Conservation (phyloP, 345 rosid genomes). For the Xanthoceras sorbifolium region DNA sequence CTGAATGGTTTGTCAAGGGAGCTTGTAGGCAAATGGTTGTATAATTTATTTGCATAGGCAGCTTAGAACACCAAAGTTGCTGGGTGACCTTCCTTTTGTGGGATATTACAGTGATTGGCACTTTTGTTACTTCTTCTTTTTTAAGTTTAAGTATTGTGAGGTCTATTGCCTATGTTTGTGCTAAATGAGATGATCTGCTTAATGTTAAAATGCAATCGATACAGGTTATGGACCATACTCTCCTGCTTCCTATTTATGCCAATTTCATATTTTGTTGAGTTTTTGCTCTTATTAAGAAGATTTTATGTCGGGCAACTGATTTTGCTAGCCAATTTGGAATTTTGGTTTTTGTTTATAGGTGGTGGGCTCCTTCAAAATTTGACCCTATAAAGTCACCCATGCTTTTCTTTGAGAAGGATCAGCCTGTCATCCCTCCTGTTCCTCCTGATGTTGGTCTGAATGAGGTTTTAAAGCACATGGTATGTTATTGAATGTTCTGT, state of each 20-base stretch:
- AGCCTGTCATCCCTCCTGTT: slow-evolving; percentile 70
- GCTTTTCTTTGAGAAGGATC: slow-evolving; percentile 81
- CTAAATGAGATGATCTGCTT: neutral
- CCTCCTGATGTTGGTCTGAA: slow-evolving; percentile 71
- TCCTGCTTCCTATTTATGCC: neutral
- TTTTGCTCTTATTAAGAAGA: neutral
- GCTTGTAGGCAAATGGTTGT: neutral
- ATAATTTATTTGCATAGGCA: neutral
- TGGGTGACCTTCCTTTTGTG: neutral
- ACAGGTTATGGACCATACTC: neutral
- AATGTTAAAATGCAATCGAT: neutral
- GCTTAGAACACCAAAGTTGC: neutral
- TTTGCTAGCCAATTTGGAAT: slow-evolving; percentile 17
- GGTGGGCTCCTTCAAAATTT: slow-evolving; percentile 97
- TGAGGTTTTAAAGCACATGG: slow-evolving; percentile 73
- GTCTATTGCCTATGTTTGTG: neutral
- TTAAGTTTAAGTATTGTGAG: neutral
- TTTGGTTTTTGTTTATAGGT: slow-evolving; percentile 48
- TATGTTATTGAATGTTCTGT: slow-evolving; percentile 24
- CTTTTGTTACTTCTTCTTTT: neutral
- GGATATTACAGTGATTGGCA: neutral
- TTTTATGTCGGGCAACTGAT: neutral
- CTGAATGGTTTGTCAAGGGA: neutral
- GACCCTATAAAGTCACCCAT: slow-evolving; percentile 81
- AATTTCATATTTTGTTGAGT: neutral